Conservation (phyloP, 148 eudicot genomes). For the Suaeda aralocaspica region DNA sequence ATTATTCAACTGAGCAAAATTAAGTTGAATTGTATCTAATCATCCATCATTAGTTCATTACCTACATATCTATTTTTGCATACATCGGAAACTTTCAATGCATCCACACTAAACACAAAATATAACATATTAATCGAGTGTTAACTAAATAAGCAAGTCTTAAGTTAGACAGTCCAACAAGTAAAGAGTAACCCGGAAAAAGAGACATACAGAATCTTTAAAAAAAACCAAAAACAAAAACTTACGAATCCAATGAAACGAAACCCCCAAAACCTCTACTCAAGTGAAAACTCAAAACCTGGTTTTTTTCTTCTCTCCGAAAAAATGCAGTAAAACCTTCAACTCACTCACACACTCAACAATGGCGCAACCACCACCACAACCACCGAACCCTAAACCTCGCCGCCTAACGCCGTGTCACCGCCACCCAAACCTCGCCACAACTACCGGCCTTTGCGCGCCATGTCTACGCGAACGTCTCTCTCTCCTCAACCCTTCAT, state of each 20-base stretch:
- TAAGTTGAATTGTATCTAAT: too few species aligned
- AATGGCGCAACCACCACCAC: constrained; percentile 26
- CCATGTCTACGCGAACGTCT: constrained; percentile 82
- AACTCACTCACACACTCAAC: background rate
- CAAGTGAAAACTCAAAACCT: background rate
- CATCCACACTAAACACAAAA: too few species aligned
- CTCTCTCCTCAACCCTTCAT: constrained; percentile 50
- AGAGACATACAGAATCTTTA: constrained; percentile 4
- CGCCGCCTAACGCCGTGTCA: constrained; percentile 65
- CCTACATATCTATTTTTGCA: too few species aligned
- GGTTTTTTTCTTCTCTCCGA: background rate
- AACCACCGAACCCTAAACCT: constrained; percentile 29
- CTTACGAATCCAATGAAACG: constrained; percentile 24
- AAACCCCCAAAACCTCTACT: background rate
- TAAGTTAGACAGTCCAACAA: too few species aligned
- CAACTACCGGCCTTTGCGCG: constrained; percentile 69
- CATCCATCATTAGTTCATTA: too few species aligned
- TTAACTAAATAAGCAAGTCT: too few species aligned
- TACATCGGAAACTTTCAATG: too few species aligned
- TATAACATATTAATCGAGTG: too few species aligned
- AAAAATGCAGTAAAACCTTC: background rate
- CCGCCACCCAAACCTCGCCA: constrained; percentile 69
- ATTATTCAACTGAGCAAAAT: too few species aligned
- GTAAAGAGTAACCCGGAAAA: background rate
- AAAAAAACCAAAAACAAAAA: background rate